Evolutionary conservation across 2,329 filamentous ascomycete species (phyloP), one percentile per base, ranked within the genome.

Genomic region (Tolypocladium cylindrosporum): DNA sequence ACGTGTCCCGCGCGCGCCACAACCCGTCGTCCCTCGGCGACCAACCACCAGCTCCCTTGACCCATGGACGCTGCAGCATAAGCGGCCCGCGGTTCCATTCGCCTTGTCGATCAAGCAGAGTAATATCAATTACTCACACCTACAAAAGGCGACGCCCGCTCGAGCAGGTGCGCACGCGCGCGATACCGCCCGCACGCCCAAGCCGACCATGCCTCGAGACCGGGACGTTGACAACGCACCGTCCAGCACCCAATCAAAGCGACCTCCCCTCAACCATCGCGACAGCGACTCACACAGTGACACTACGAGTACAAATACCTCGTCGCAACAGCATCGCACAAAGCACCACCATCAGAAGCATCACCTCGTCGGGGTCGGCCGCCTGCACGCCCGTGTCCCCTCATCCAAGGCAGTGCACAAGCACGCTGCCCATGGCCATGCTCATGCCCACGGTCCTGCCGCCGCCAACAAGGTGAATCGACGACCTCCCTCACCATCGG

Each of bases 171-270:
- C 51, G 51, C 50, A 39, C 51, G 39, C 56, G 40, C 56, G 27
- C n/a, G 27, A 9, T 50, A 31, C 27, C 56, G 39, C 50, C 51
- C 56, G 10, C 37, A 24, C 53, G 14, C 36, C 31, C 34, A 41
- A 24, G n/a, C 10, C 42, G 41, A 69, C 62, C 69, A 75, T 73
- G 76, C 68, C 72, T 66, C 72, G 71, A 66, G 77, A 78, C 67
- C 74, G 70, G 69, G 76, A 81, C 65, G 68, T 67, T 65, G 75
- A 79, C 70, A 77, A 75, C 72, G 71, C 75, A 71, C 73, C 75
- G 64, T 69, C 73, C 63, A 70, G 71, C 68, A 71, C 73, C 79
- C 79, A 82, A 82, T 82, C 79, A 82, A 82, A 81, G 73, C 76
- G 77, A 34, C 74, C 78, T 66, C 63, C 72, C 57, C 69, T 71